Evolutionary conservation across 2,329 filamentous ascomycete species (phyloP).

Genomic region (Trichoderma koningiopsis): DNA sequence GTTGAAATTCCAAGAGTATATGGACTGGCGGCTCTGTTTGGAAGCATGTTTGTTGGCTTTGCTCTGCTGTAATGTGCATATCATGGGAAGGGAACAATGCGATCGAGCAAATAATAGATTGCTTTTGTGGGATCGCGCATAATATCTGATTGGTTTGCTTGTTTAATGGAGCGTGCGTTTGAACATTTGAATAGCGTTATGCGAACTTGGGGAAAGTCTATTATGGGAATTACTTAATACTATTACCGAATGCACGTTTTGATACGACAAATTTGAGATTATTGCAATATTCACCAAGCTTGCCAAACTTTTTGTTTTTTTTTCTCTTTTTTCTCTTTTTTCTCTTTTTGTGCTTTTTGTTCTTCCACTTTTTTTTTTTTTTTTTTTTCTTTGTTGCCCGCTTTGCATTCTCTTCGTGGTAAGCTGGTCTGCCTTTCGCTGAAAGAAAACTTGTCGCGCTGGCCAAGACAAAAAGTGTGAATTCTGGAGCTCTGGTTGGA

Average conservation of each 20-base stretch:
- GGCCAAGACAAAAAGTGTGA: not conserved
- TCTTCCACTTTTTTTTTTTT: not conserved
- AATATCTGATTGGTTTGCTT: constrained; percentile 12
- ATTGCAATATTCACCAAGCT: not conserved
- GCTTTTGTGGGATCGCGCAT: constrained; percentile 10
- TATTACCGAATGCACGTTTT: constrained; percentile 13
- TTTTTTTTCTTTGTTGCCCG: not conserved
- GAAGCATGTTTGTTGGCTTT: constrained; percentile 45
- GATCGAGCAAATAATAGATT: constrained; percentile 4
- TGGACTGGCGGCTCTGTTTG: constrained; percentile 43
- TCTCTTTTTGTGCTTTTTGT: not conserved
- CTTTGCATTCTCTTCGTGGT: not conserved
- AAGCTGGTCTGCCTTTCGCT: not conserved
- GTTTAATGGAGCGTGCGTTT: constrained; percentile 8
- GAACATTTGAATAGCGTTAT: constrained; percentile 21
- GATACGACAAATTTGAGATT: constrained; percentile 20
- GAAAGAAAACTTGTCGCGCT: not conserved
- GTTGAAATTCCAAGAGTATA: constrained; percentile 42
- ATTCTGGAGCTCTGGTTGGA: not conserved
- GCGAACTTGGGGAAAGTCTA: constrained; percentile 3
- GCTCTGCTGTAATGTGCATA: constrained; percentile 31
- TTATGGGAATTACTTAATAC: constrained; percentile 21
- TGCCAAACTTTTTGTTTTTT: not conserved
- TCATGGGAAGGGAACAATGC: not conserved
- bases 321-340: not conserved